These are phyloP conservation scores for Boletus coccyginus DNA, from an alignment of 768 basidiomycete species.

Conservation along the genomic window DNA sequence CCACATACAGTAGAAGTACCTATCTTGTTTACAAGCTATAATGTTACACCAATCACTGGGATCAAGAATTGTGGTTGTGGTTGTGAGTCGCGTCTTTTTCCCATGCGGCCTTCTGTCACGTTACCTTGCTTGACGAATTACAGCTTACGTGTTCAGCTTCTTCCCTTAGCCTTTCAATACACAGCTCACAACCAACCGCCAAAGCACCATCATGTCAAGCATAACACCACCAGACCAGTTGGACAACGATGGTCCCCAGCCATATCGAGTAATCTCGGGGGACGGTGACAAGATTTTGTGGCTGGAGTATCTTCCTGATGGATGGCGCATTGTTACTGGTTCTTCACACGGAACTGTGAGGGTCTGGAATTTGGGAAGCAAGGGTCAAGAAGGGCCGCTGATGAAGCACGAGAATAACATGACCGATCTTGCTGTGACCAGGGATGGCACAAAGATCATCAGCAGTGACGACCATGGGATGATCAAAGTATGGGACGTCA, in stretches of 20 bases:
- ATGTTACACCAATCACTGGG: no score
- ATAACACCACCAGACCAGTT: not conserved
- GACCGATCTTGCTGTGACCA: not conserved
- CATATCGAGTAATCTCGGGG: not conserved
- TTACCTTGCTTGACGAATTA: no score
- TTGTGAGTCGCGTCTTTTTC: no score
- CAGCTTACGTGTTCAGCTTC: no score
- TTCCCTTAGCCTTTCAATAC: no score
- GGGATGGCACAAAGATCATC: not conserved
- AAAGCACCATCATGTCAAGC: not conserved
- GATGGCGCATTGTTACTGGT: conserved; percentile 1
- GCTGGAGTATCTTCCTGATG: conserved; percentile 1
- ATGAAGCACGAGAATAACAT: not conserved
- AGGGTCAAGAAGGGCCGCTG: not conserved
- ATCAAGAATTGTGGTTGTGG: no score
- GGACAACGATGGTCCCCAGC: not conserved
- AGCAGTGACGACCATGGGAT: not conserved
- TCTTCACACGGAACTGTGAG: not conserved
- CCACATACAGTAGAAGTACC: no score
- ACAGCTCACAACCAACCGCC: no score
- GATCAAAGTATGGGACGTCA: not conserved
- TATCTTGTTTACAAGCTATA: no score
- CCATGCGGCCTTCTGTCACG: no score
- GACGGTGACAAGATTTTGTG: not conserved
- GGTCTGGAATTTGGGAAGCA: not conserved